Evolutionary conservation across 352 stramenopile genomes (phyloP), one percentile per base, ranked within the genome.

Genomic region (Globisporangium cystogenes): DNA sequence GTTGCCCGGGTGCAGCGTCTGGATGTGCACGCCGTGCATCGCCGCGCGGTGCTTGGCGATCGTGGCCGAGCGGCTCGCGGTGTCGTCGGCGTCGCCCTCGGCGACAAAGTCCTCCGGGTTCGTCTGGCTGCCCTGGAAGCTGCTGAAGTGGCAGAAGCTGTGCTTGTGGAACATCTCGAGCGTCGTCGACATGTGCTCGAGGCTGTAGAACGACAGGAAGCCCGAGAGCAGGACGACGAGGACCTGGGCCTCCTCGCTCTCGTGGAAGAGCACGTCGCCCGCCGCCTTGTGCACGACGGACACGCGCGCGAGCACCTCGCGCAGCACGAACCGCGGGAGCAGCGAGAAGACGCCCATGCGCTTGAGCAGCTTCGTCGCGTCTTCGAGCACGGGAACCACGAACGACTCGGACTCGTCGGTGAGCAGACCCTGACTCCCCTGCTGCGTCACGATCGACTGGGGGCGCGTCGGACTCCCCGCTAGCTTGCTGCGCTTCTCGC

Each of bases 151-250:
- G 42, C 76, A 87, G 43, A 87, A 86, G 4, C 72, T 48, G 56
- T 87, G 76, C 0, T 73, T 61, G 26, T 76, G 68, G 23, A 87
- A 80, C 76, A 87, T 86, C 20, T 86, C 76, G 24, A 74, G 43
- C 7, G 72, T 72, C n/a, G 62, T 60, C 2, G 65, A 61, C 62
- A 84, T 78, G 54, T 83, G 61, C 24, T 87, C 74, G n/a, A 81
- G 59, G 16, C 74, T 83, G 53, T 85, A 87, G 12, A 87, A 71
- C 8, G 70, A 73, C 18, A 84, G 18, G 27, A 84, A 86, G 2
- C 76, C 76, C 2, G 62, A 66, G 10, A 84, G 53, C n/a, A 86
- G n/a, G 0, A 75, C 53, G 10, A 86, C 64, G 7, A 87, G 62
- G 8, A 57, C 54, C 27, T 51, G 55, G 3, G 63, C 59, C 12